Evolutionary conservation across 2,329 filamentous ascomycete species (phyloP).

Genomic region (Fusarium nelsonii): DNA sequence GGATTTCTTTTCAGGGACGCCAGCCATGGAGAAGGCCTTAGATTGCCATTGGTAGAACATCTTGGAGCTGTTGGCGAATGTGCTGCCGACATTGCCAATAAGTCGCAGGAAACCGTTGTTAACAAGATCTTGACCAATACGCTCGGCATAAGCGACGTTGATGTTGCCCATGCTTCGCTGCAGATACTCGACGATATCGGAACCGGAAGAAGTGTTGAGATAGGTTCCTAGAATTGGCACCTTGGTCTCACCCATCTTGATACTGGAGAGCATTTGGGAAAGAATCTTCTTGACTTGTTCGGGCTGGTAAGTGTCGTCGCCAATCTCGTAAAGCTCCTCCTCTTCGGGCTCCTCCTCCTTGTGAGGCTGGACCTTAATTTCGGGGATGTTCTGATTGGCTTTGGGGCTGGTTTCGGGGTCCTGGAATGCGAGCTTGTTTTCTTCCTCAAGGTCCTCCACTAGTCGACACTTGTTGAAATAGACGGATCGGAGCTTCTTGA

Average conservation of each 20-base stretch:
- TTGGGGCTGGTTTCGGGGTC: constrained; percentile 80
- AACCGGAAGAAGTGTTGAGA: constrained; percentile 88
- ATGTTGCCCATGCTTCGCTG: constrained; percentile 87
- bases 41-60: constrained; percentile 98
- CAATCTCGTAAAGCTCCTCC: constrained; percentile 88
- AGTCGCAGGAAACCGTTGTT: constrained; percentile 87
- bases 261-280: constrained; percentile 84
- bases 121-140: constrained; percentile 93
- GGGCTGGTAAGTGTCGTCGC: constrained; percentile 85
- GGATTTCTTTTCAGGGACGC: constrained; percentile 88
- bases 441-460: constrained; percentile 96
- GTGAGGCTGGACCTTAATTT: constrained; percentile 86
- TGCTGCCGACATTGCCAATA: constrained; percentile 93
- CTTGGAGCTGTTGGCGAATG: constrained; percentile 96
- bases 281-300: constrained; percentile 94
- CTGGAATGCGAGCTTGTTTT: constrained; percentile 98
- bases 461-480: constrained; percentile 99
- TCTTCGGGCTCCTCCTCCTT: constrained; percentile 76
- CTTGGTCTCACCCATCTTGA: constrained; percentile 91
- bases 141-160: constrained; percentile 90
- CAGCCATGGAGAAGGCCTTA: constrained; percentile 88
- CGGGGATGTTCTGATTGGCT: constrained; percentile 72
- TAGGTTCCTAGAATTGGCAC: constrained; percentile 96
- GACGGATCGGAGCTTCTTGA: constrained; percentile 92
- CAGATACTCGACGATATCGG: constrained; percentile 95